Evolutionary conservation across 352 stramenopile genomes (phyloP).

Genomic region (Plasmopara viticola): DNA sequence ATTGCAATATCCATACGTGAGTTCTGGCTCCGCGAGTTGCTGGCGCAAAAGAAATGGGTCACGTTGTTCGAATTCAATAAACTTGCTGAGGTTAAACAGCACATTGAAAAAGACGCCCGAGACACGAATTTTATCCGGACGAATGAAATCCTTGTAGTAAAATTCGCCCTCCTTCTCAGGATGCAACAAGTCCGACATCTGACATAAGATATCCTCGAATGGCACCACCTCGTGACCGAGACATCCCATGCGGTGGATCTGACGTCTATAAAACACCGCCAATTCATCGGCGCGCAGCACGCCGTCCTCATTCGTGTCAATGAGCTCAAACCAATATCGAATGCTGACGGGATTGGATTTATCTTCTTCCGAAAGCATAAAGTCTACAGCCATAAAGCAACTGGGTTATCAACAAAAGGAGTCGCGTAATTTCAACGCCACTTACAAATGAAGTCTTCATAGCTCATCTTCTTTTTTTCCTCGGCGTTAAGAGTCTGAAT

Average conservation of each 20-base stretch:
- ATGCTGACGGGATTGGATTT: slow-evolving; percentile 95
- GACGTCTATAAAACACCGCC: slow-evolving; percentile 89
- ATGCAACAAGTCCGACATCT: slow-evolving; percentile 92
- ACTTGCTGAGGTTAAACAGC: slow-evolving; percentile 99
- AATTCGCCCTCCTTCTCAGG: slow-evolving; percentile 75
- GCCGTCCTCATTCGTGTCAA: slow-evolving; percentile 97
- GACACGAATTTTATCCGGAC: slow-evolving; percentile 85
- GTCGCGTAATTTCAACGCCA: not conserved
- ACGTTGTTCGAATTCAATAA: slow-evolving; percentile 97
- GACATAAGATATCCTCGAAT: slow-evolving; percentile 98
- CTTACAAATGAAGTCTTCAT: slow-evolving; percentile 88
- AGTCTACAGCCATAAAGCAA: slow-evolving; percentile 52
- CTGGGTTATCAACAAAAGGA: too few relatives aligned
- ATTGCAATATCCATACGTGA: slow-evolving; percentile 45
- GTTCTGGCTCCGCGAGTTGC: slow-evolving; percentile 81
- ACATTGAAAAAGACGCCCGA: slow-evolving; percentile 98
- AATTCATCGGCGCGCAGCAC: slow-evolving; percentile 96
- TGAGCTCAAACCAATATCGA: slow-evolving; percentile 97
- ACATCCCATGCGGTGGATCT: slow-evolving; percentile 96
- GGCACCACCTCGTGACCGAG: slow-evolving; percentile 97
- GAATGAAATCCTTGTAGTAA: slow-evolving; percentile 69
- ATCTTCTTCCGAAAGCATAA: slow-evolving; percentile 99
- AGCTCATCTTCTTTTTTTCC: slow-evolving; percentile 88
- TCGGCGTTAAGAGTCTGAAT: slow-evolving; percentile 66
- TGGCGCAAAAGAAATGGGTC: slow-evolving; percentile 97